Conservation (phyloP, 176 grass and related monocot species). For the Chrysopogon serrulatus region DNA sequence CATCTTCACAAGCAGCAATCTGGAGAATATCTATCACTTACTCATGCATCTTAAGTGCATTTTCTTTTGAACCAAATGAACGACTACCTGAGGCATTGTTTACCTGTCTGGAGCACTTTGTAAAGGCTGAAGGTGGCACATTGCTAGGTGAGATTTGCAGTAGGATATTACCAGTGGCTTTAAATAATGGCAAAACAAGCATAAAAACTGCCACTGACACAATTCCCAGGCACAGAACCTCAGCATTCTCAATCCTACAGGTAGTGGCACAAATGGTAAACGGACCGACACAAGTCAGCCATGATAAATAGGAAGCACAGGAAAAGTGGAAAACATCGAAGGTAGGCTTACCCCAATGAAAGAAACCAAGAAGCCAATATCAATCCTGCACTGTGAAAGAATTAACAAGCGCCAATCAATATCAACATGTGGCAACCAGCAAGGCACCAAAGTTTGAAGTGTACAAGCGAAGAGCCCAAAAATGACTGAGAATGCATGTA, state of each 20-base stretch:
- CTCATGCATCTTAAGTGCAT: not conserved
- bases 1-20: conserved; percentile 70
- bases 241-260: conserved; percentile 88
- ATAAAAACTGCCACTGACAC: conserved; percentile 93
- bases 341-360: conserved; percentile 66
- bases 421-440: not conserved
- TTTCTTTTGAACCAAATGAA: not conserved
- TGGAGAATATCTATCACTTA: conserved; percentile 21
- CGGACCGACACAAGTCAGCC: not conserved
- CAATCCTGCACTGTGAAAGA: conserved; percentile 87
- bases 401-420: not conserved
- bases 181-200: conserved; percentile 93
- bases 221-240: conserved; percentile 84
- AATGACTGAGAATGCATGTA: conserved; percentile 14
- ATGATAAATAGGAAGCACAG: not conserved
- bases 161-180: conserved; percentile 72
- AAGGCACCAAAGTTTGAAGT: not conserved
- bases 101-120: conserved; percentile 91
- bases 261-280: conserved; percentile 1
- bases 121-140: conserved; percentile 75
- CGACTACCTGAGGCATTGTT: not conserved
- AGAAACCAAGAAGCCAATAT: conserved; percentile 98
- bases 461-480: not conserved
- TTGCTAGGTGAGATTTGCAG: conserved; percentile 88
- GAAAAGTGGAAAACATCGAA: not conserved